Percentiles rank a stretch among this genome's conserved stretches.
phyloP scores from a whole-genome alignment of 2,329 filamentous ascomycete species.

The Tolypocladium nubicola region DNA sequence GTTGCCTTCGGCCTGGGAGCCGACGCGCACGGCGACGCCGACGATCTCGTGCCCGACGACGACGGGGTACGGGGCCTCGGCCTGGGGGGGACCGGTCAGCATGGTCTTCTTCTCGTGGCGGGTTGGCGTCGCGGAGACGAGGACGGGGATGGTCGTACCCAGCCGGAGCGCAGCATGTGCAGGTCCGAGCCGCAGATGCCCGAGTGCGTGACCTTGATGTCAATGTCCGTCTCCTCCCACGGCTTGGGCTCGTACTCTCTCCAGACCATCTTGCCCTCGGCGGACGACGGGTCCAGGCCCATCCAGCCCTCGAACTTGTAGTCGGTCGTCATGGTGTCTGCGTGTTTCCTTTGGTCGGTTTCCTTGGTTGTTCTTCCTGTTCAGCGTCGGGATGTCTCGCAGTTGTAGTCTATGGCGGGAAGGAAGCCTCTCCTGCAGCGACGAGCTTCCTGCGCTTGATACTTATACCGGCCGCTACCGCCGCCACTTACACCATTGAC shows the following conservation, averaged over 20 bases:
- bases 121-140: too few relatives aligned
- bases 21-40: conserved; percentile 45
- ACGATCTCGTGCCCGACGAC: conserved; percentile 58
- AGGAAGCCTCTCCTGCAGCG: background rate
- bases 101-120: too few relatives aligned
- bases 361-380: background rate
- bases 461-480: background rate
- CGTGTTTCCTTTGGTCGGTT: background rate
- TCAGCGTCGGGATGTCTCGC: background rate
- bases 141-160: conserved; percentile 18
- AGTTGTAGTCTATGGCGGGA: background rate
- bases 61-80: conserved; percentile 24
- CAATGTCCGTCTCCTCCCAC: conserved; percentile 56
- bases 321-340: conserved; percentile 17
- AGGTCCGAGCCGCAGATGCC: conserved; percentile 55
- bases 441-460: background rate
- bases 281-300: conserved; percentile 27
- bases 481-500: background rate
- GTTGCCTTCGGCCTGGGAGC: conserved; percentile 29
- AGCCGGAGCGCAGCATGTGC: conserved; percentile 46
- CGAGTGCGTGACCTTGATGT: conserved; percentile 55
- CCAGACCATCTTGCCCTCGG: conserved; percentile 44
- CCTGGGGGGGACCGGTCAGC: background rate
- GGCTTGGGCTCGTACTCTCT: conserved; percentile 48
- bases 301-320: conserved; percentile 43